Conservation (phyloP, 1,284 basidiomycete genomes). For the Cryptococcus depauperatus region DNA sequence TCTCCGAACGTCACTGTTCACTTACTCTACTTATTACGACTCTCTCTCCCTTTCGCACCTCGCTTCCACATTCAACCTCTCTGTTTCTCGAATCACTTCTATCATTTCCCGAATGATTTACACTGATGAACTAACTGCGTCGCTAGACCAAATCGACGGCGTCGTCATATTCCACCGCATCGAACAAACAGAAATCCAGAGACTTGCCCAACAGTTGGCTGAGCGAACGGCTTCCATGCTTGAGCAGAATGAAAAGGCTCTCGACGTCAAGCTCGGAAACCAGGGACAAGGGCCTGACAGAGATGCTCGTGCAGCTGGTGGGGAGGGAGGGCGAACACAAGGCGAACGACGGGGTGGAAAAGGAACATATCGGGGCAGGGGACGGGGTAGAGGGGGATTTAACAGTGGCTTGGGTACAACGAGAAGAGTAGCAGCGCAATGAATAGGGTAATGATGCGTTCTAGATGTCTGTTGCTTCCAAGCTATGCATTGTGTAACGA, state of each 20-base stretch:
- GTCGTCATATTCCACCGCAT: conserved; percentile 85
- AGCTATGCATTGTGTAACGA: too few relatives aligned
- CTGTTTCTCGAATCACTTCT: conserved; percentile 72
- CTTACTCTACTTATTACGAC: conserved; percentile 92
- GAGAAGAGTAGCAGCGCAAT: conserved; percentile 17
- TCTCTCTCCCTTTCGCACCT: conserved; percentile 81
- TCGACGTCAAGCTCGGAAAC: conserved; percentile 78
- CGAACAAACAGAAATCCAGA: conserved; percentile 81
- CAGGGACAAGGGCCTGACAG: conserved; percentile 53
- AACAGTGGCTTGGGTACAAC: conserved; percentile 13
- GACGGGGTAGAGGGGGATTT: conserved; percentile 24
- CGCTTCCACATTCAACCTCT: conserved; percentile 77
- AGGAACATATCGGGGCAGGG: conserved; percentile 31
- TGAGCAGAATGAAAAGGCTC: conserved; percentile 93
- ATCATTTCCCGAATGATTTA: conserved; percentile 98
- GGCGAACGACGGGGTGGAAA: conserved; percentile 38
- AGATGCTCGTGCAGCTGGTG: conserved; percentile 46
- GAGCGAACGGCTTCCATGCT: conserved; percentile 80
- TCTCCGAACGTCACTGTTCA: conserved; percentile 93
- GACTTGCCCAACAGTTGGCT: conserved; percentile 75
- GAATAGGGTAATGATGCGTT: not conserved
- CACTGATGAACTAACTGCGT: conserved; percentile 91
- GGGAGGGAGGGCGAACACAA: conserved; percentile 21
- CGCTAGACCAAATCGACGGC: conserved; percentile 77
- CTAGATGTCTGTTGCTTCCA: not conserved